A percentile compares a stretch with the other conserved stretches of the same genome.
phyloP scores from a whole-genome alignment of 805 yeast species.

The Ogataea wickerhamii region DNA sequence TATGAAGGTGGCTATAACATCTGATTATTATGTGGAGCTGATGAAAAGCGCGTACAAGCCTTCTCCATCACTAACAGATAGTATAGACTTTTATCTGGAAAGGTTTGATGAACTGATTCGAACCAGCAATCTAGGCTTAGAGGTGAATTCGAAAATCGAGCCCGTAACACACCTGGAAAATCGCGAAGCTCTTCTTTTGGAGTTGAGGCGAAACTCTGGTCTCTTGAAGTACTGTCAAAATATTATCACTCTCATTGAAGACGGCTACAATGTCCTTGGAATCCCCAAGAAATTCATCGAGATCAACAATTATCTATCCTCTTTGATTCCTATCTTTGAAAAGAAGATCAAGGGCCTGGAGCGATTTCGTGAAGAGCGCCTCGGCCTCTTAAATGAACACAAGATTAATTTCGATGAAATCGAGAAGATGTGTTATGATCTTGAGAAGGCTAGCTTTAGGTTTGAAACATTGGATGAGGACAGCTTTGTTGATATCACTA shows the following conservation, averaged over 20 bases:
- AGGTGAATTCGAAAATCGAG: constrained; percentile 1
- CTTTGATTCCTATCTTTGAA: background rate
- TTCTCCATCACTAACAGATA: background rate
- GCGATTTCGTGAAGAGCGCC: constrained; percentile 1
- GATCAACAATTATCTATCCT: background rate
- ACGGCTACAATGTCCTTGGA: constrained; percentile 7
- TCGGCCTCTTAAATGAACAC: constrained; percentile 6
- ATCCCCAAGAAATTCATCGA: constrained; percentile 1
- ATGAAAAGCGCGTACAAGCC: constrained; percentile 6
- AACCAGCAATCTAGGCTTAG: constrained; percentile 3
- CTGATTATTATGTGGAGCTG: constrained; percentile 5
- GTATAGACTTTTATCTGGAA: constrained; percentile 4
- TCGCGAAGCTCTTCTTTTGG: constrained; percentile 4
- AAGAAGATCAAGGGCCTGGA: constrained; percentile 1
- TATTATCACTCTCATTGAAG: constrained; percentile 1
- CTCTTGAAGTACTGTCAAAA: constrained; percentile 3
- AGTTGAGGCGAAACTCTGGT: background rate
- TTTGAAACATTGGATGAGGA: constrained; percentile 6
- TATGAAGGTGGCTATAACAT: constrained; percentile 1
- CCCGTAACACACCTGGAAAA: constrained; percentile 5
- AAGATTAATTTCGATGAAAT: background rate
- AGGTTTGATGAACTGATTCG: constrained; percentile 6
- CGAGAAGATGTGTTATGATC: background rate
- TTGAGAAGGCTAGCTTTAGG: constrained; percentile 1
- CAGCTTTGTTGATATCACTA: background rate